A percentile compares a stretch with the other conserved stretches of the same genome.
Evolutionary conservation across 108 stramenopile genomes (phyloP).

Genomic region (Cylindrotheca closterium): DNA sequence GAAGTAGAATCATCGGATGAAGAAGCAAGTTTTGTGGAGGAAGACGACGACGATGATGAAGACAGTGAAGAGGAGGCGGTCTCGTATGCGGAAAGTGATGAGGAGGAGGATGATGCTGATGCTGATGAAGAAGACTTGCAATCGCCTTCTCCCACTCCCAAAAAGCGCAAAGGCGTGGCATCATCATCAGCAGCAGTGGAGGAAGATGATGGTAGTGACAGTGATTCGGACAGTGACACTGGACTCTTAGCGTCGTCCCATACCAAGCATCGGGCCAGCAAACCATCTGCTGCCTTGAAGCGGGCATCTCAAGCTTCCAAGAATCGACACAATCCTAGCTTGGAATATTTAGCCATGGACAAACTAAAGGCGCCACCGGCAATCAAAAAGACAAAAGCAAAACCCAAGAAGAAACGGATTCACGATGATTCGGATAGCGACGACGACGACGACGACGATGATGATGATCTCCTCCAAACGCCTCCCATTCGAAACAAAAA

Average conservation of each 20-base stretch:
- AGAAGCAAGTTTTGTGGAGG: conserved; percentile 19
- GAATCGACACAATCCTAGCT: too few relatives aligned
- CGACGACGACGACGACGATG: neutral
- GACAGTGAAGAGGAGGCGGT: conserved; percentile 45
- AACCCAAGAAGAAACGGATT: too few relatives aligned
- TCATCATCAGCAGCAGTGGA: neutral
- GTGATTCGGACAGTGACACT: neutral
- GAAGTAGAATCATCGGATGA: conserved; percentile 23
- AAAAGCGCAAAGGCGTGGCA: neutral
- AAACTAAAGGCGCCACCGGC: too few relatives aligned
- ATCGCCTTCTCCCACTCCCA: neutral
- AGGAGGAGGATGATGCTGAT: conserved; percentile 69
- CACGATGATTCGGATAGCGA: neutral
- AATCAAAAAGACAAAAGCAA: too few relatives aligned
- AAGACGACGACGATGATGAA: conserved; percentile 16
- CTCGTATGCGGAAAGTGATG: conserved; percentile 50
- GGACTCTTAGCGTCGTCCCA: neutral
- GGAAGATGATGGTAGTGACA: neutral
- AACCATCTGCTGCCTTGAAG: conserved; percentile 20
- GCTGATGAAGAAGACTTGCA: too few relatives aligned
- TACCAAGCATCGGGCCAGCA: neutral
- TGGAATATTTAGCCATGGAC: too few relatives aligned
- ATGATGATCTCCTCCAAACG: too few relatives aligned
- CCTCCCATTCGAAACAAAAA: too few relatives aligned
- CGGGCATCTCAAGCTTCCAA: too few relatives aligned